Evolutionary conservation across 163 green algal species (phyloP), one percentile per base, ranked within the genome.

Genomic region (Scenedesmus sp.): DNA sequence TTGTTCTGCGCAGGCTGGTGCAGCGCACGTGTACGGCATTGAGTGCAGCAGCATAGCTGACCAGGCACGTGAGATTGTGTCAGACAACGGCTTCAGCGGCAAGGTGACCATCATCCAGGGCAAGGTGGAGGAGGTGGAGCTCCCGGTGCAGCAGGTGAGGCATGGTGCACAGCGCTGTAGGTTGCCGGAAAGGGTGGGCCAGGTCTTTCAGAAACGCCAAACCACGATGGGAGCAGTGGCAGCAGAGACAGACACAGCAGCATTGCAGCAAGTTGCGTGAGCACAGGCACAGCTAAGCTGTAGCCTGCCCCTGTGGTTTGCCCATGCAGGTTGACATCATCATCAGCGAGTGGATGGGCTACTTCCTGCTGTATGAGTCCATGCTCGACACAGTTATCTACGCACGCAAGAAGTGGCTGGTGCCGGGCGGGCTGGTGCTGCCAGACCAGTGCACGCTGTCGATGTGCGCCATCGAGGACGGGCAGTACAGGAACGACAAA

Each of bases 311-410:
- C 30, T 40, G 9, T 76, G 65, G 30, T 40, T 16, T 35, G 3
- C 5, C 7, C 7, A 18, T 83, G 26, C 51, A 96, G 84, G 97
- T 99, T 37, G 98, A 99, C 91, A 97, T 99, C 83, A 98, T 99
- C 79, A 95, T 99, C 43, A 96, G 86, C 51, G 97, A 99, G 93
- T 99, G 98, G 98, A 99, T 99, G 98, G 98, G 98, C 72, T 99
- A 99, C 94, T 98, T 98, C 87, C 88, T 99, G 84, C 95, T 99
- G 68, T 99, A 99, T 90, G 98, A 99, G 95, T 97, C 86, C 94
- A 99, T 99, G 98, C 95, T 99, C 59, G 95, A 98, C 91, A 99
- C 97, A 0, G 98, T 99, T 35, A 92, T 99, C 13, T 97, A 96
- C 68, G 97, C 98, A 22, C 93, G 98, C 22, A 97, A 99, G 94